Evolutionary conservation across 352 stramenopile species (phyloP), one percentile per base, ranked within the genome.

Genomic region (Globisporangium orthogonon): DNA sequence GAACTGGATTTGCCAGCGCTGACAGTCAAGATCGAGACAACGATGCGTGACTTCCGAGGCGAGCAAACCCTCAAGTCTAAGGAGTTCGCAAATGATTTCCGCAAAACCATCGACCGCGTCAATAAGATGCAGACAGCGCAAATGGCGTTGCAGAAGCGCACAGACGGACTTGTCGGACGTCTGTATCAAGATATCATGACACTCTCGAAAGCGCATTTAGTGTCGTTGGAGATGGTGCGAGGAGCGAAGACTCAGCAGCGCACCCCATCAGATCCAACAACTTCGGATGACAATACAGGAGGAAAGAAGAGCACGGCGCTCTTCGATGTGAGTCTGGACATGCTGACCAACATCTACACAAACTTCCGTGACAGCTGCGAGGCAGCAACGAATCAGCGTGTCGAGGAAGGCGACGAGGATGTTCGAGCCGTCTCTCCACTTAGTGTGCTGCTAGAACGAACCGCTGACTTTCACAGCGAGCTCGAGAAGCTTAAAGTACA

Each of bases 401-500:
- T 3, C 0, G 40, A 57, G 2, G 3, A 15, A 0, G 52, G 53
- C 0, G 50, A 66, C 23, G 68, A 74, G 23, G 49, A 61, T 1
- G 35, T 58, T 29, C 62, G 69, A 29, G 50, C 48, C 14, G 43
- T 39, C n/a, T 54, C 65, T 0, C 52, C 70, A 11, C 54, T 71
- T 9, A 52, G 57, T 1, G 59, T 73, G 14, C 23, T 89, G 7
- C 44, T 73, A 4, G 65, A 80, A 18, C 73, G 71, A 35, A 54
- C 74, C 0, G 46, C 59, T 0, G 35, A 67, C 4, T 89, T 89
- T 49, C 60, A 67, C 10, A 57, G 71, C 17, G 74, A 87, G 37
- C 58, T 87, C 14, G 61, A 66, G 0, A 81, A 83, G 35, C 69
- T 87, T 7, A 81, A 77, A 45, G 64, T 73, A 17, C 76, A 89